Percentiles rank a stretch among this genome's conserved stretches.
phyloP scores from a whole-genome alignment of 805 yeast species.

The Maudiozyma serrabonitensis region DNA sequence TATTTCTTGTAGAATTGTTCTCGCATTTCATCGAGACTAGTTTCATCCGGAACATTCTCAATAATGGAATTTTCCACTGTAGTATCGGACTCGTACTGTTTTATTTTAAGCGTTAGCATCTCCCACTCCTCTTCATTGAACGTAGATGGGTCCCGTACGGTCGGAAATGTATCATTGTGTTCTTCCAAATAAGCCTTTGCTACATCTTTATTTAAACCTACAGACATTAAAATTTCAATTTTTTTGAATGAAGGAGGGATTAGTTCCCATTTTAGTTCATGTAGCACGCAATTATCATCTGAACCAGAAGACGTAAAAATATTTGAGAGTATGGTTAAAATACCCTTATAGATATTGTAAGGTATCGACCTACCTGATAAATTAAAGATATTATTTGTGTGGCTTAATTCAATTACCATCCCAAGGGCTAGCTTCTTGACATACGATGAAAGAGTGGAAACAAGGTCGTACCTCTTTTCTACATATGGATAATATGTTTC shows the following conservation, averaged over 20 bases:
- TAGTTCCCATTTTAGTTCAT: constrained; percentile 24
- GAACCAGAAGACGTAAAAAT: constrained; percentile 30
- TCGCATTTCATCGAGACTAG: constrained; percentile 29
- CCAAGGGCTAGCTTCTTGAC: constrained; percentile 17
- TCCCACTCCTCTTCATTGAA: constrained; percentile 29
- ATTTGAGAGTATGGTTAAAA: constrained; percentile 36
- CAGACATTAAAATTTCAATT: constrained; percentile 12
- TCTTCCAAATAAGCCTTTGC: constrained; percentile 26
- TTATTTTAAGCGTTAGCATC: not conserved
- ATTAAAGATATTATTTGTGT: constrained; percentile 17
- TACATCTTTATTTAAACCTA: constrained; percentile 26
- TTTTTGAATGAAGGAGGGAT: constrained; percentile 20
- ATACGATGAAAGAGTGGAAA: constrained; percentile 15
- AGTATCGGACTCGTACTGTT: not conserved
- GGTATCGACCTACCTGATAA: constrained; percentile 26
- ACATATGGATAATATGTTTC: constrained; percentile 16
- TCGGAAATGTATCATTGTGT: constrained; percentile 27
- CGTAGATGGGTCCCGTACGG: constrained; percentile 11
- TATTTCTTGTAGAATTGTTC: constrained; percentile 26
- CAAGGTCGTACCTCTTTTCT: constrained; percentile 17
- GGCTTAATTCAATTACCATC: constrained; percentile 15
- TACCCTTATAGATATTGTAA: constrained; percentile 35
- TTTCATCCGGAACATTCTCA: not conserved
- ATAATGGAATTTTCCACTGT: not conserved
- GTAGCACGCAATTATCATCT: constrained; percentile 9